Base-by-base conservation (phyloP, 495 filamentous ascomycete species). In the Aspergillus leporis region DNA sequence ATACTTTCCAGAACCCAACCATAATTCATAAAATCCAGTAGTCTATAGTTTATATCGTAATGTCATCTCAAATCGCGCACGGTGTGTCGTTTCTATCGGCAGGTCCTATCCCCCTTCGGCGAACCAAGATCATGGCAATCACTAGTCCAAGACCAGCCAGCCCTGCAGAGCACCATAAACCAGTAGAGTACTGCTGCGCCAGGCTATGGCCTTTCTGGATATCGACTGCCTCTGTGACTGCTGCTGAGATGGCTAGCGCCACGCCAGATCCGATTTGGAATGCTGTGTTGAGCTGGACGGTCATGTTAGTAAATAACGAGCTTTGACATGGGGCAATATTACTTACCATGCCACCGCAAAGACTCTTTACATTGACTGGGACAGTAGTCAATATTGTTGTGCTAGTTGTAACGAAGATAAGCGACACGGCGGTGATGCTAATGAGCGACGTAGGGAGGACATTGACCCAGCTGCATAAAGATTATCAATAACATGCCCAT, bases 211-310 rank as follows among this genome's bases (percentile, higher is more conserved):
- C 68, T 51, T 73, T 66, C 18, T 68, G 41, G 36, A 74, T 74
- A 36, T 74, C 72, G 7, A 68, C 70, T 0, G 63, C 65, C 38
- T 71, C 63, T 21, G 72, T 74, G 6, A 72, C 71, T 13, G 72
- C 72, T 3, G 72, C 70, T 0, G 72, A 74, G 32, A 74, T 73
- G 38, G 72, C 72, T 46, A 74, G 60, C 0, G 72, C 66, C 5
- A 73, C 70, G 14, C 72, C 72, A 28, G 72, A 74, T 22, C 72
- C 72, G 31, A 74, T 74, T 63, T 74, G 72, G 52, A 74, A 74
- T 54, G 72, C 70, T 19, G 72, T 74, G 53, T 74, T 74, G 5
- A 74, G 70, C 70, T 71, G 40, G 3, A 36, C 34, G 8, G 34
- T 36, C 34, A 36, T 10, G 13, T 10, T 10, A 14, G 10, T 36